These are phyloP conservation scores for Pseudopithomyces maydicus DNA, from an alignment of 2,329 filamentous ascomycete genomes.

Conservation along the genomic window DNA sequence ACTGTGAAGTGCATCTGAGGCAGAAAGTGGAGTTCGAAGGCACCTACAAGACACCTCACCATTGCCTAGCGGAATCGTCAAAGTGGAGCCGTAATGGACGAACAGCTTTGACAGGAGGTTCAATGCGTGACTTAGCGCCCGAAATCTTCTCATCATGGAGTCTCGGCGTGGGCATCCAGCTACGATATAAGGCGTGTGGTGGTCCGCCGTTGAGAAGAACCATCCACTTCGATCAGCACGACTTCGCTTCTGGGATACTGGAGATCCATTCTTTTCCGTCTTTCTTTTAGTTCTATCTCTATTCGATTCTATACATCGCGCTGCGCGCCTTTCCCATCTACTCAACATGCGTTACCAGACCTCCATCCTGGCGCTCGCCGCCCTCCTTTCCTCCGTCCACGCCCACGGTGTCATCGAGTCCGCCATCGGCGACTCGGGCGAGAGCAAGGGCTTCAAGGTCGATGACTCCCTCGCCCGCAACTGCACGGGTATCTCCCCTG, in stretches of 20 bases:
- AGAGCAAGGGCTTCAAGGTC: constrained; percentile 41
- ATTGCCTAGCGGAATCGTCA: constrained; percentile 4
- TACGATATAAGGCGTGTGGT: constrained; percentile 1
- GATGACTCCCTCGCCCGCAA: constrained; percentile 42
- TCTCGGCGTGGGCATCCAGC: background rate
- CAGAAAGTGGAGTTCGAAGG: constrained; percentile 5
- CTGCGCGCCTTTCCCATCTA: constrained; percentile 25
- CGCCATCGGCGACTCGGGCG: constrained; percentile 33
- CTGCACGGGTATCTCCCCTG: constrained; percentile 44
- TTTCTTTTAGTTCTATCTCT: constrained; percentile 18
- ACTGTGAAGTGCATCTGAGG: background rate
- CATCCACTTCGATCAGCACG: constrained; percentile 2
- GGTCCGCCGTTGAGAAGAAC: background rate
- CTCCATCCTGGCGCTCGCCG: constrained; percentile 36
- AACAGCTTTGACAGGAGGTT: constrained; percentile 5
- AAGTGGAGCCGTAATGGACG: constrained; percentile 1
- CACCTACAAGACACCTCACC: constrained; percentile 8
- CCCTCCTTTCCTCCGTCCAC: constrained; percentile 32
- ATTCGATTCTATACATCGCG: constrained; percentile 31
- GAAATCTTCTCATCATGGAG: background rate
- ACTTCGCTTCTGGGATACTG: constrained; percentile 12
- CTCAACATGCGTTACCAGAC: constrained; percentile 29
- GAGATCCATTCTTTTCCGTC: constrained; percentile 17
- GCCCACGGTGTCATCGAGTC: constrained; percentile 39
- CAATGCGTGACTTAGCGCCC: constrained; percentile 6